These are phyloP conservation scores for Metschnikowia amazonensis DNA, from an alignment of 805 yeast species.

Conservation along the genomic window DNA sequence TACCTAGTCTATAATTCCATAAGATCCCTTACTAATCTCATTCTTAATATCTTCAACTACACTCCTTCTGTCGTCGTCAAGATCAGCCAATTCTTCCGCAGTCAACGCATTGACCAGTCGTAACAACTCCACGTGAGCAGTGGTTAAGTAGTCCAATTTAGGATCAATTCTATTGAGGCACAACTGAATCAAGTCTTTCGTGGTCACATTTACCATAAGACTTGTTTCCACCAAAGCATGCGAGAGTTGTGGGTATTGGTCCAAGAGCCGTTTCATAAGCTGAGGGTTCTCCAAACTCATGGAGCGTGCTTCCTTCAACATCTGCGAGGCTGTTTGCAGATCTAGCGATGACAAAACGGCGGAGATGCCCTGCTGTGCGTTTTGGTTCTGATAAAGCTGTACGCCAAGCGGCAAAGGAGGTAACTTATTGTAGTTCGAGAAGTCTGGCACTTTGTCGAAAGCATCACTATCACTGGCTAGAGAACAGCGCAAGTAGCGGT, in stretches of 20 bases:
- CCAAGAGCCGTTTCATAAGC: constrained; percentile 55
- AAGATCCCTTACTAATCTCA: constrained; percentile 23
- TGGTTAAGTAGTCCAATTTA: constrained; percentile 26
- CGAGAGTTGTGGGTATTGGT: constrained; percentile 73
- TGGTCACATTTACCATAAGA: constrained; percentile 31
- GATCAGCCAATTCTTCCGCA: constrained; percentile 27
- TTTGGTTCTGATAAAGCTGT: constrained; percentile 39
- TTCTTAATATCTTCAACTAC: constrained; percentile 16
- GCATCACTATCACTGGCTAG: constrained; percentile 51
- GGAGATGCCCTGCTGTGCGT: constrained; percentile 38
- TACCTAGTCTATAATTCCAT: constrained; percentile 19
- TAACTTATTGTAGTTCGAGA: constrained; percentile 24
- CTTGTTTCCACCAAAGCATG: constrained; percentile 79
- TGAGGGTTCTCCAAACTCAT: constrained; percentile 45
- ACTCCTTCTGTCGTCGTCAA: constrained; percentile 23
- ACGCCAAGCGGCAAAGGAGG: constrained; percentile 42
- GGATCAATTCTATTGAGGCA: constrained; percentile 33
- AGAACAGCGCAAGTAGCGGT: constrained; percentile 68
- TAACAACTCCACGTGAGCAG: constrained; percentile 34
- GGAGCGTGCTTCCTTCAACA: constrained; percentile 37
- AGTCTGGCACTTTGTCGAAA: constrained; percentile 17
- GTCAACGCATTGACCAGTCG: constrained; percentile 26
- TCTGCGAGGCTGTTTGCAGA: constrained; percentile 41
- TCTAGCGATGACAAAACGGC: constrained; percentile 45
- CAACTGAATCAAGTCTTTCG: constrained; percentile 34